These are phyloP conservation scores for Chaetomium olivaceum DNA, from an alignment of 2,329 filamentous ascomycete species.

Conservation along the genomic window DNA sequence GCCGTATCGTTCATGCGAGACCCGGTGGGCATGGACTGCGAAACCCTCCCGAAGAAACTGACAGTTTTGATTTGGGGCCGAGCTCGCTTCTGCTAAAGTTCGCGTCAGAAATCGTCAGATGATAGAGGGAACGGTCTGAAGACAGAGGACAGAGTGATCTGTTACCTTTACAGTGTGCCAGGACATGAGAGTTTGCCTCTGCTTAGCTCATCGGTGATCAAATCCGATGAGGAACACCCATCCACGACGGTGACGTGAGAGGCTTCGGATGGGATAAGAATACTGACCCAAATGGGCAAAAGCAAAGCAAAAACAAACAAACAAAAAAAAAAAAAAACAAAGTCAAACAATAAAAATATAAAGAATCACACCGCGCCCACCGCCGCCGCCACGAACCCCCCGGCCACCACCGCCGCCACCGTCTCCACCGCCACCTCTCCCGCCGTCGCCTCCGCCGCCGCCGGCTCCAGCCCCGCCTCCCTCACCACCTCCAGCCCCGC, in stretches of 20 bases:
- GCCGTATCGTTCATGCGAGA: not conserved
- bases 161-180: not conserved
- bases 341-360: too few species aligned
- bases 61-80: not conserved
- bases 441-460: too few species aligned
- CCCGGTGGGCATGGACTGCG: not conserved
- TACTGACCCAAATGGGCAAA: not conserved
- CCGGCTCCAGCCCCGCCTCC: too few species aligned
- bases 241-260: conserved; percentile 16
- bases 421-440: too few species aligned
- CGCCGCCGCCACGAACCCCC: too few species aligned
- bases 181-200: conserved; percentile 5
- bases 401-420: too few species aligned
- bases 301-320: not conserved
- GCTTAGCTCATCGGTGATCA: conserved; percentile 13
- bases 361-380: too few species aligned
- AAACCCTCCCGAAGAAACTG: not conserved
- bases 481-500: too few species aligned
- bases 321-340: too few species aligned
- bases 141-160: not conserved
- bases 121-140: not conserved
- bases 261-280: conserved; percentile 14
- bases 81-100: not conserved
- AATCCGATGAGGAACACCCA: conserved; percentile 16
- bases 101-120: not conserved